Conservation (phyloP, 176 grass and related monocot species). For the Phyllostachys edulis region DNA sequence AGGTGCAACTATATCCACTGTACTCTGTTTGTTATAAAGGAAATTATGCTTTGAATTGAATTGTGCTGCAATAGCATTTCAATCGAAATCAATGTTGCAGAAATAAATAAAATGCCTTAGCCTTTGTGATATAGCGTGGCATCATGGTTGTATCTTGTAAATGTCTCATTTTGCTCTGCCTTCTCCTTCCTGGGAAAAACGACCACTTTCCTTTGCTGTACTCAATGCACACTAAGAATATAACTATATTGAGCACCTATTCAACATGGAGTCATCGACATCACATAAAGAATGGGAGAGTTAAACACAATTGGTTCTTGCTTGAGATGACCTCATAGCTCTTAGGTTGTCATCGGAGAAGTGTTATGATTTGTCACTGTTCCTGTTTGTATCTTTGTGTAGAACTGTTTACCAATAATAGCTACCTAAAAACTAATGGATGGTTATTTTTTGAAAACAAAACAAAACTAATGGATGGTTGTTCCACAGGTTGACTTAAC, state of each 20-base stretch:
- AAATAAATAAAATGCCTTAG: not conserved
- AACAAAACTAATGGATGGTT: not conserved
- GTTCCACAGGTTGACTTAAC: conserved; percentile 54
- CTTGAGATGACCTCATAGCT: not conserved
- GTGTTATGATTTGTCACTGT: not conserved
- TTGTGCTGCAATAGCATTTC: not conserved
- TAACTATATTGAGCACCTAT: not conserved
- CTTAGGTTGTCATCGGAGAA: not conserved
- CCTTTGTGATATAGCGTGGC: not conserved
- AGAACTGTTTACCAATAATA: not conserved
- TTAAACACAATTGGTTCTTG: not conserved
- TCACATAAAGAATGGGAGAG: not conserved
- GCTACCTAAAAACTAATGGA: not conserved
- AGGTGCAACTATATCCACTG: no score
- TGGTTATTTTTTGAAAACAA: not conserved
- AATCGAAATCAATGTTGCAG: not conserved
- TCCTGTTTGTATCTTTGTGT: not conserved
- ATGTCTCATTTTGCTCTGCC: not conserved
- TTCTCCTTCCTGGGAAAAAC: not conserved
- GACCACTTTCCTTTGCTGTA: not conserved
- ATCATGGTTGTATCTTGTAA: not conserved
- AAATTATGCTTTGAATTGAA: not conserved
- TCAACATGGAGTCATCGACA: not conserved
- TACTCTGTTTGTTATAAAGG: no score
- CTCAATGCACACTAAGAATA: not conserved